Evolutionary conservation across 257 asterid species (phyloP), one percentile per base, ranked within the genome.

Genomic region (Capsicum chinense): DNA sequence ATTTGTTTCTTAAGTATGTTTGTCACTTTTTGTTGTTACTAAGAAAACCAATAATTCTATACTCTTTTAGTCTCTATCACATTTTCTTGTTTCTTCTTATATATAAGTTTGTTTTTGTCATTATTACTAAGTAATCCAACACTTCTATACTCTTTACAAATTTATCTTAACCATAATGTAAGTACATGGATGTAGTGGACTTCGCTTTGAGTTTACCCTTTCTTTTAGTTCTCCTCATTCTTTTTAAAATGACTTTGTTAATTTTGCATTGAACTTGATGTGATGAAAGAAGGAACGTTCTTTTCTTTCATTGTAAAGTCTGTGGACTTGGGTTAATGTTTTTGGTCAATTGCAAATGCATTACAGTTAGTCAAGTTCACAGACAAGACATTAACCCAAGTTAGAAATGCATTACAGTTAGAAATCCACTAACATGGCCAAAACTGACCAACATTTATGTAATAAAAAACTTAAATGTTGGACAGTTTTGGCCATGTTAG

Each of bases 131-230:
- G 52, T 14, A 68, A 68, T 68, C 21, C 76, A 68, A 68, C 17
- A 68, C 76, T 68, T 68, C 19, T 35, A 37, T 39, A 68, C 78
- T 68, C 26, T 37, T 68, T 68, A 39, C 33, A 4, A 69, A 54
- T 39, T 69, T 69, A 42, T 69, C 79, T 69, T 39, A 69, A 69
- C 56, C 15, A 69, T 69, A 39, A 39, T 39, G 33, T 39, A 69
- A 15, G 79, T 16, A 39, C 56, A 69, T 42, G 79, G 59, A 19
- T 48, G 19, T 48, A 48, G 10, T 48, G 60, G 37, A 73, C 42
- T 48, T 73, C 42, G 42, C 59, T 73, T 73, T 73, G 59, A 73
- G 37, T 48, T 19, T 19, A 19, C 80, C 58, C 80, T 73, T 73
- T 48, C 80, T 73, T 73, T 48, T 48, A 12, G 12, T 19, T 48